phyloP scores from a whole-genome alignment of 164 flowering plant genomes.

The Aristolochia contorta region DNA sequence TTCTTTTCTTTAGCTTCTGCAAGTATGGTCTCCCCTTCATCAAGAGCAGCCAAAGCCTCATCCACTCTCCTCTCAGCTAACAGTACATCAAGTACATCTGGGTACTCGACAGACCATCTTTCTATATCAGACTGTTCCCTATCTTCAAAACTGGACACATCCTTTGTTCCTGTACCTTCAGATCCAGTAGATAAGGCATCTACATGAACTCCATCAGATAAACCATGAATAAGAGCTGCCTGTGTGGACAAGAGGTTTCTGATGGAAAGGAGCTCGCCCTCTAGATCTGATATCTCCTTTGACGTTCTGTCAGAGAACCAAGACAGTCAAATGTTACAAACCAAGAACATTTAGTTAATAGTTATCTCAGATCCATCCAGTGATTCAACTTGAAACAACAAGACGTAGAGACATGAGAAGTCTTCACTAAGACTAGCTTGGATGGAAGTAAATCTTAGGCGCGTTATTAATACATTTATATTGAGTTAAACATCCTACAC shows the following conservation, averaged over 20 bases:
- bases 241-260: conserved; percentile 82
- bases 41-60: conserved; percentile 72
- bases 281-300: conserved; percentile 90
- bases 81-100: conserved; percentile 75
- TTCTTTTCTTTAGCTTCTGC: conserved; percentile 46
- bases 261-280: conserved; percentile 82
- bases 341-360: neutral
- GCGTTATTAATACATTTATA: too few species aligned
- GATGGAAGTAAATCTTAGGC: too few species aligned
- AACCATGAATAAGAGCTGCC: conserved; percentile 74
- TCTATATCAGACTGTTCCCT: conserved; percentile 58
- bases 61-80: conserved; percentile 92
- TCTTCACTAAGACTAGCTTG: too few species aligned
- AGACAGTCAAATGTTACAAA: neutral
- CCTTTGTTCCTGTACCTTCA: conserved; percentile 26
- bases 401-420: too few species aligned
- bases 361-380: too few species aligned
- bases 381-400: too few species aligned
- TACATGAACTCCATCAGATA: conserved; percentile 74
- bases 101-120: conserved; percentile 68
- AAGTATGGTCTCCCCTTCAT: conserved; percentile 72
- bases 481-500: too few species aligned
- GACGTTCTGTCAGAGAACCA: conserved; percentile 57
- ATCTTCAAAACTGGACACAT: conserved; percentile 23
- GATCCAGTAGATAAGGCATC: conserved; percentile 40